A percentile compares a stretch with the other conserved stretches of the same genome.
These are phyloP conservation scores for Nannizziopsis barbatae DNA, from an alignment of 2,329 filamentous ascomycete species.

Conservation along the genomic window DNA sequence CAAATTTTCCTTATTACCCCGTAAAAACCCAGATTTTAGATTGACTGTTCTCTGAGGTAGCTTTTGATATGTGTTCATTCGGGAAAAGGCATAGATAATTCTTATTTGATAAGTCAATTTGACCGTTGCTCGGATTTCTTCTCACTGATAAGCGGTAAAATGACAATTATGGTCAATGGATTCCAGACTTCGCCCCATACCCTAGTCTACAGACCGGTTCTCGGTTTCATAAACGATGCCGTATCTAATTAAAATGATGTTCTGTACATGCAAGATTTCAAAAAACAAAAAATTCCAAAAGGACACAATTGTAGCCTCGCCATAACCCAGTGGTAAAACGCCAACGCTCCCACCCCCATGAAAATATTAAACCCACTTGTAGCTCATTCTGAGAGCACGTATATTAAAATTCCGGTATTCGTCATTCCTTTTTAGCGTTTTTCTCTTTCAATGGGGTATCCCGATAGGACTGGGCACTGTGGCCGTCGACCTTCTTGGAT, in stretches of 20 bases:
- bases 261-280: neutral
- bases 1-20: neutral
- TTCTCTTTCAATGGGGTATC: neutral
- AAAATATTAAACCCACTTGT: too few species aligned
- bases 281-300: neutral
- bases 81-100: neutral
- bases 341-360: neutral
- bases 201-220: too few species aligned
- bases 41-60: constrained; percentile 1
- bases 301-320: neutral
- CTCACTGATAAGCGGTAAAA: too few species aligned
- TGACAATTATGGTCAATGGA: too few species aligned
- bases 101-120: too few species aligned
- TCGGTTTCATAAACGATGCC: too few species aligned
- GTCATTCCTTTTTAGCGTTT: neutral
- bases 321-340: neutral
- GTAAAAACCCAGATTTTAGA: constrained; percentile 1
- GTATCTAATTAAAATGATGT: neutral
- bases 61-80: neutral
- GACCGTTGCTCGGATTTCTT: too few species aligned
- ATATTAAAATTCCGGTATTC: too few species aligned
- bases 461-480: too few species aligned
- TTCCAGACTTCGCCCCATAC: too few species aligned
- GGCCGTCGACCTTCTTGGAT: neutral
- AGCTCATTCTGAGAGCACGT: too few species aligned